Conservation (phyloP, 1,139 yeast genomes). For the Debaryomycetaceae sp. region DNA sequence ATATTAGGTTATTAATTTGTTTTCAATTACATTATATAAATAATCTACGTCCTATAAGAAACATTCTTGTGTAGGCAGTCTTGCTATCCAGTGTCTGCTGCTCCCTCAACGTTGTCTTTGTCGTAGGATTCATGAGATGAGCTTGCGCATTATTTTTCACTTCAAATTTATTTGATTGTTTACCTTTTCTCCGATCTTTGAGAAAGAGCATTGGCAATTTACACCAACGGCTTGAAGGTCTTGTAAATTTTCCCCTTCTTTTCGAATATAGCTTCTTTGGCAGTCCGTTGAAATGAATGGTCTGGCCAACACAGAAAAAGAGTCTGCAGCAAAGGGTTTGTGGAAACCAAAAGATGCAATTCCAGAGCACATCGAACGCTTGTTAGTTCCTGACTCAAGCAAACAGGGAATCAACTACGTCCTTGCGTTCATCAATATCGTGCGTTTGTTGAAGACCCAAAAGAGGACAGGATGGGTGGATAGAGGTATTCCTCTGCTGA, state of each 20-base stretch:
- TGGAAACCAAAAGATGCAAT: conserved; percentile 64
- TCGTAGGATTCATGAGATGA: neutral
- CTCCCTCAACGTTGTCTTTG: no score
- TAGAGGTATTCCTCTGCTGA: conserved; percentile 49
- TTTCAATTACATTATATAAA: conserved; percentile 8
- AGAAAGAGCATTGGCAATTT: no score
- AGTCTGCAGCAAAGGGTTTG: conserved; percentile 9
- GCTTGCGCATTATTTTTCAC: neutral
- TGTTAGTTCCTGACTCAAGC: conserved; percentile 28
- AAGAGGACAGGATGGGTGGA: conserved; percentile 95
- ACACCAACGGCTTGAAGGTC: no score
- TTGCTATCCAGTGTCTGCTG: no score
- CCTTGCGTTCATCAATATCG: conserved; percentile 71
- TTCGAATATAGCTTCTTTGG: no score
- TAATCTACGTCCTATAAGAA: conserved; percentile 8
- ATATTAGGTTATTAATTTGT: conserved; percentile 5
- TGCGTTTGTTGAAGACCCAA: conserved; percentile 72
- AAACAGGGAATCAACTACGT: conserved; percentile 43
- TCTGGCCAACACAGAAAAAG: conserved; percentile 1
- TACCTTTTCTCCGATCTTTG: neutral
- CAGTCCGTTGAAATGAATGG: no score
- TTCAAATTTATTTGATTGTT: neutral
- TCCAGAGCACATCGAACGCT: conserved; percentile 47
- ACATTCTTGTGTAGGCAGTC: neutral
- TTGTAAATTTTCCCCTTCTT: no score